A percentile compares a stretch with the other conserved stretches of the same genome.
Evolutionary conservation across 345 rosid species (phyloP).

Genomic region (Citrus medica): DNA sequence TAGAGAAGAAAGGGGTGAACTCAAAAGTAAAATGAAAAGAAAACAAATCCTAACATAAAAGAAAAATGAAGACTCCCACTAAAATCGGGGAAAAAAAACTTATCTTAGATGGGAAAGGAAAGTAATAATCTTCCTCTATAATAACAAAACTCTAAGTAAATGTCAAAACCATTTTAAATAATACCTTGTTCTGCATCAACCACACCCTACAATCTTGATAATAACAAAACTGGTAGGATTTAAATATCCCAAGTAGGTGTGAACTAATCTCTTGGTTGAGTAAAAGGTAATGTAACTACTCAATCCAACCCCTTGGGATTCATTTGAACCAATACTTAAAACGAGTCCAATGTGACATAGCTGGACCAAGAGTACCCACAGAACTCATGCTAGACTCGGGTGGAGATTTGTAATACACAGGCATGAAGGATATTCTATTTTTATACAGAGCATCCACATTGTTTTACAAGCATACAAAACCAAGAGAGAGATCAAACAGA

Average conservation of each 20-base stretch:
- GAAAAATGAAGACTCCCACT: no score
- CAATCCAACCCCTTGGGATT: background rate
- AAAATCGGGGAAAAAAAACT: no score
- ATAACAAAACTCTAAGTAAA: no score
- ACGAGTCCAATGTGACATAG: background rate
- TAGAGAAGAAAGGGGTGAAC: no score
- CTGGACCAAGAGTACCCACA: background rate
- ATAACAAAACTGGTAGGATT: background rate
- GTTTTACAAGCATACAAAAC: background rate
- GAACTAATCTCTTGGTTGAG: background rate
- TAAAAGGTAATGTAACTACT: background rate
- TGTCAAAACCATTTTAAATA: no score
- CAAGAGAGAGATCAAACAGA: background rate
- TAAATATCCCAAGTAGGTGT: background rate
- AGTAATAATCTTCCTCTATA: no score
- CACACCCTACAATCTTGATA: background rate
- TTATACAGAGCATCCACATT: background rate
- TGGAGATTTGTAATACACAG: background rate
- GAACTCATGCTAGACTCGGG: background rate
- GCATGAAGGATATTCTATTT: background rate
- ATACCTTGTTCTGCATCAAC: no score
- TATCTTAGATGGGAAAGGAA: no score
- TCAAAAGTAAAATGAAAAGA: no score
- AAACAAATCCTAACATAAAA: no score
- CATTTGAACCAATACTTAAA: background rate